Base-by-base conservation (phyloP, 1,284 basidiomycete species). In the Moesziomyces sp. region DNA sequence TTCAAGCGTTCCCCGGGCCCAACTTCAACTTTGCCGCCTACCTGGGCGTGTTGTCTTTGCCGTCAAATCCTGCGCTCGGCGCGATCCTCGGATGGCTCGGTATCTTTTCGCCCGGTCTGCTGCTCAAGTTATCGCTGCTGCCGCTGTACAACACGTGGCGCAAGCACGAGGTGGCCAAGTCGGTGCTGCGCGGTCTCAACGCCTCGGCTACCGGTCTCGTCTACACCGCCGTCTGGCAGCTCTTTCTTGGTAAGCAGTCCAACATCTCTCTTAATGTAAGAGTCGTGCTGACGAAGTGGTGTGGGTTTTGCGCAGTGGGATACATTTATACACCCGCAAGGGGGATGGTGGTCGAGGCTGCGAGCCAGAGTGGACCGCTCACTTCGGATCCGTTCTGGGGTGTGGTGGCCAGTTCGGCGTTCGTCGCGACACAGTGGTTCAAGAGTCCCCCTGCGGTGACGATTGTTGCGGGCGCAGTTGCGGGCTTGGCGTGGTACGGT, bases 21-120 rank as follows among this genome's bases (percentile, higher is more conserved):
- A 88, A 89, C 78, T 90, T 89, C 82, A 88, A 88, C 78, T 89
- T 86, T 77, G 87, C 88, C 5, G 86, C 87, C 21, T 89, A 87
- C 72, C 86, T 89, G 33, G 89, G 88, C 21, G 86, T 87, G 7
- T 85, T 89, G 40, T 83, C 85, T 0, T 43, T 85, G 3, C 78
- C 80, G 1, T 64, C 57, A 5, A 76, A 84, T 19, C 80, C 85
- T 0, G 79, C 85, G 5, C 72, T 87, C 1, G 88, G 88, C 3
- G 88, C 86, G 0, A 42, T 88, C 5, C 79, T 88, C 6, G 88
- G 86, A 5, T 88, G 3, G 66, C 40, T 74, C 6, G 76, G 74
- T 21, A 78, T 78, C 66, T 78, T 78, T 46, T 70, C 64, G 0
- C 76, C 76, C 3, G 89, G 89, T 1, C 83, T 90, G 19, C 76